Evolutionary conservation across 2,329 filamentous ascomycete genomes (phyloP).

Genomic region (Periconia macrospinosa): DNA sequence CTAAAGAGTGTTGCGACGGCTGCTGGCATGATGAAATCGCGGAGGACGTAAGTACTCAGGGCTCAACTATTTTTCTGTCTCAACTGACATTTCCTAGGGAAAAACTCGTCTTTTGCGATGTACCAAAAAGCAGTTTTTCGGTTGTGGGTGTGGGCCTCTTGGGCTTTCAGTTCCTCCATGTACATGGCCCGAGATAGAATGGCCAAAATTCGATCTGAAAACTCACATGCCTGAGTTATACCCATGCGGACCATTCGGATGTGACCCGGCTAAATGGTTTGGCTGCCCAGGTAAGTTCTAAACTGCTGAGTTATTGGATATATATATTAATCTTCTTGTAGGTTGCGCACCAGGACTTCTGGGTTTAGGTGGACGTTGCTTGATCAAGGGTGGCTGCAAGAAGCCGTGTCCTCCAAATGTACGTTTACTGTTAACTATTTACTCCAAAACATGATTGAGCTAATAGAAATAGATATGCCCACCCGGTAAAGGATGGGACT

Average conservation of each 20-base stretch:
- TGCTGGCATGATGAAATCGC: neutral
- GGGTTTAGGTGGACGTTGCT: constrained; percentile 22
- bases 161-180: constrained; percentile 23
- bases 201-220: constrained; percentile 2
- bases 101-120: neutral
- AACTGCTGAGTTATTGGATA: neutral
- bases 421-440: too few relatives aligned
- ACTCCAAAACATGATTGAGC: too few relatives aligned
- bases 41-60: neutral
- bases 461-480: constrained; percentile 11
- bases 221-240: constrained; percentile 2
- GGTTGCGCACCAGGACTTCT: constrained; percentile 12
- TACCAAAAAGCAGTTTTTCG: constrained; percentile 11
- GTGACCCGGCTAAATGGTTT: constrained; percentile 15
- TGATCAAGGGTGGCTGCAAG: constrained; percentile 14
- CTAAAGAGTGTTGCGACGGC: neutral
- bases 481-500: constrained; percentile 19
- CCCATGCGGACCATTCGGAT: constrained; percentile 21
- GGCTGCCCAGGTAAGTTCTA: constrained; percentile 10
- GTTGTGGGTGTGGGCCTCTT: constrained; percentile 28
- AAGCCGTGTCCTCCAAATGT: constrained; percentile 20
- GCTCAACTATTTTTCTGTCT: neutral
- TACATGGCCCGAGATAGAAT: neutral
- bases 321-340: too few relatives aligned
- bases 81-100: neutral